Conservation (phyloP, 805 yeast genomes). For the Teunomyces aglyptinius region DNA sequence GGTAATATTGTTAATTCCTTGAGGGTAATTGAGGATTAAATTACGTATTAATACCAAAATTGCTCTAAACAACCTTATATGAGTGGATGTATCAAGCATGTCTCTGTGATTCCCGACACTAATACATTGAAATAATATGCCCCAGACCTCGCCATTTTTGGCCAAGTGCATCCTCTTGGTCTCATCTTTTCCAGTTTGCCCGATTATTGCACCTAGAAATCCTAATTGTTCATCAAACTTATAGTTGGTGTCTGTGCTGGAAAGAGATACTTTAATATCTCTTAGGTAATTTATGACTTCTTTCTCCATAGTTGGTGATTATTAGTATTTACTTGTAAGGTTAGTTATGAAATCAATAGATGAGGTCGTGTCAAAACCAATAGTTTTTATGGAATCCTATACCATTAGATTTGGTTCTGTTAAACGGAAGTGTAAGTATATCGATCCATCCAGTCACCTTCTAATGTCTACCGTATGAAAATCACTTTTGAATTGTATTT, state of each 20-base stretch:
- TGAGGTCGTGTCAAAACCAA: not conserved
- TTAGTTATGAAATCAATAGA: not conserved
- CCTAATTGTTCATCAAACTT: constrained; percentile 2
- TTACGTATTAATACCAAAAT: constrained; percentile 49
- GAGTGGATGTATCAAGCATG: not conserved
- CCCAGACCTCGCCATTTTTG: not conserved
- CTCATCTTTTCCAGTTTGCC: not conserved
- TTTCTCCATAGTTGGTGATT: not conserved
- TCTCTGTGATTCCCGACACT: not conserved
- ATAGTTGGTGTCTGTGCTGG: not conserved
- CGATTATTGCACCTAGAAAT: not conserved
- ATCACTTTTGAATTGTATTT: too few species aligned
- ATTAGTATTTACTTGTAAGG: not conserved
- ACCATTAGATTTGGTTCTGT: not conserved
- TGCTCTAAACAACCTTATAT: constrained; percentile 45
- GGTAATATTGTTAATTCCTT: constrained; percentile 1
- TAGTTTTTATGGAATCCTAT: not conserved
- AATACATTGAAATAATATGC: not conserved
- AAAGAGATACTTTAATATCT: not conserved
- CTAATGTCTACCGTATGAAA: too few species aligned
- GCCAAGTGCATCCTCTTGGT: not conserved
- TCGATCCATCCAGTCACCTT: too few species aligned
- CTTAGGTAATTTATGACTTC: not conserved
- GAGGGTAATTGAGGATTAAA: constrained; percentile 22
- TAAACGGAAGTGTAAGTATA: not conserved